Evolutionary conservation across 1,284 basidiomycete species (phyloP).

Genomic region (Megacollybia platyphylla): DNA sequence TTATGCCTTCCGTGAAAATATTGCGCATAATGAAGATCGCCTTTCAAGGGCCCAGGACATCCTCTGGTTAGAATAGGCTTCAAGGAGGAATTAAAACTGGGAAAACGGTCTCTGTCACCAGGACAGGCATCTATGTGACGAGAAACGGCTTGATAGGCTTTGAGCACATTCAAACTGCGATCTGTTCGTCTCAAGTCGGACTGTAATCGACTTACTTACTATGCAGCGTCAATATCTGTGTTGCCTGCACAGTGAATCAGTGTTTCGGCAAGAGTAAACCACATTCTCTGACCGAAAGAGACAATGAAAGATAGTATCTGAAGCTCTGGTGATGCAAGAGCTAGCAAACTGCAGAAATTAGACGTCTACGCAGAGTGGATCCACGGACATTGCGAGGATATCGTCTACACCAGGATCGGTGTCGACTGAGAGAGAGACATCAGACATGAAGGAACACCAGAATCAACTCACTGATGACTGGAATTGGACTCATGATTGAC

Average conservation of each 20-base stretch:
- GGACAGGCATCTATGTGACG: constrained; percentile 53
- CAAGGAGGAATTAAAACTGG: constrained; percentile 31
- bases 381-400: constrained; percentile 57
- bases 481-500: not conserved
- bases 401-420: constrained; percentile 92
- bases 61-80: constrained; percentile 62
- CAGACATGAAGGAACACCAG: not conserved
- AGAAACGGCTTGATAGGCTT: constrained; percentile 63
- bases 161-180: constrained; percentile 63
- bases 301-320: constrained; percentile 69
- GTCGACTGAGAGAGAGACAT: constrained; percentile 37
- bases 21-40: constrained; percentile 67
- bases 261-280: not conserved
- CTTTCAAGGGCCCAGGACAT: constrained; percentile 62
- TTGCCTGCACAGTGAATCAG: constrained; percentile 36
- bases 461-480: constrained; percentile 1
- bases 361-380: constrained; percentile 7
- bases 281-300: constrained; percentile 51
- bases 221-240: constrained; percentile 48
- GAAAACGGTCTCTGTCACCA: constrained; percentile 42
- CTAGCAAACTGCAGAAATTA: constrained; percentile 38
- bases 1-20: constrained; percentile 73
- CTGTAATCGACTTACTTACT: constrained; percentile 26
- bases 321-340: constrained; percentile 64
- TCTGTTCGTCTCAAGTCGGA: constrained; percentile 10